These are phyloP conservation scores for Meyerozyma elateridarum DNA, from an alignment of 1,139 yeast species.

Conservation along the genomic window DNA sequence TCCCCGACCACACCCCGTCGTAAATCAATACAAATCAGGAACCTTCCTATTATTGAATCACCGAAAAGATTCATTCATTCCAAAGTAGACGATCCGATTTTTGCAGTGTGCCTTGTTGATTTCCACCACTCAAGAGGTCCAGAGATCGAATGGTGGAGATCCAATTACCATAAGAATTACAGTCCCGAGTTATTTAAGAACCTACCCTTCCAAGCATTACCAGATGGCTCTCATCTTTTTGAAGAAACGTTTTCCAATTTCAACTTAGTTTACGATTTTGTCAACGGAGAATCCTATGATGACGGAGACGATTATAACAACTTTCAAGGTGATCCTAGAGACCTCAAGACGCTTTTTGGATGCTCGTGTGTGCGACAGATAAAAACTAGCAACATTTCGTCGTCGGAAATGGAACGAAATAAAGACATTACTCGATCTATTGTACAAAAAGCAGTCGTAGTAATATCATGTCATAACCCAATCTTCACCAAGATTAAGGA, in stretches of 20 bases:
- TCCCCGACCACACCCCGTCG: conserved; percentile 6
- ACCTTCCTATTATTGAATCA: conserved; percentile 27
- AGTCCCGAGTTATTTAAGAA: conserved; percentile 68
- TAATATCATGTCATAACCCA: conserved; percentile 76
- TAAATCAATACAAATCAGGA: conserved; percentile 32
- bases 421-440: conserved; percentile 79
- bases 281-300: conserved; percentile 39
- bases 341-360: conserved; percentile 77
- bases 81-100: conserved; percentile 41
- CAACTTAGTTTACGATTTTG: conserved; percentile 73
- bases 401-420: conserved; percentile 44
- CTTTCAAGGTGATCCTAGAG: conserved; percentile 41
- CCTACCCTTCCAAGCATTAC: conserved; percentile 89
- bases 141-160: conserved; percentile 88
- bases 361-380: conserved; percentile 91
- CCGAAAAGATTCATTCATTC: conserved; percentile 11
- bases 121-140: conserved; percentile 95
- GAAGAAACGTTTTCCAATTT: conserved; percentile 93
- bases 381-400: conserved; percentile 52
- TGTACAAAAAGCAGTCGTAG: conserved; percentile 88
- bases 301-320: conserved; percentile 39
- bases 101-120: conserved; percentile 87
- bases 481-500: conserved; percentile 85
- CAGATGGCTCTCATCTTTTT: conserved; percentile 90
- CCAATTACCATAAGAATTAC: conserved; percentile 46